Conservation (phyloP, 2,329 filamentous ascomycete genomes). For the Sporothrix inflata region DNA sequence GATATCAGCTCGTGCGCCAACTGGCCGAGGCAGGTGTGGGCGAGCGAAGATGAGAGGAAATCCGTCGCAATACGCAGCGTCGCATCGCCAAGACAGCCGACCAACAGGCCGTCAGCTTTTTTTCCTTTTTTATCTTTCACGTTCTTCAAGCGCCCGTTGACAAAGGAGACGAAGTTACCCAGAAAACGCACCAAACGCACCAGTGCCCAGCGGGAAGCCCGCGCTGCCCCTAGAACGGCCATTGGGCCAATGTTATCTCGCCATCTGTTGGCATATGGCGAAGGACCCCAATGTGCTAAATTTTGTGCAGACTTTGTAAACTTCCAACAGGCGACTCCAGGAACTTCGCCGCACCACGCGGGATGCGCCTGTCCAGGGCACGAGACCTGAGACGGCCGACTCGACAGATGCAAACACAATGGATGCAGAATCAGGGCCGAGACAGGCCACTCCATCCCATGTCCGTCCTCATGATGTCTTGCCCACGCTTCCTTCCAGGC, state of each 20-base stretch:
- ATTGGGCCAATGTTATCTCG: background rate
- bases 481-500: background rate
- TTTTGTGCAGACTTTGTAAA: background rate
- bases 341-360: background rate
- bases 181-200: too few species aligned
- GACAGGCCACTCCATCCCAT: slow-evolving; percentile 5
- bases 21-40: background rate
- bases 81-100: slow-evolving; percentile 18
- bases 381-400: background rate
- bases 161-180: background rate
- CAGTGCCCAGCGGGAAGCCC: slow-evolving; percentile 1
- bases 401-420: background rate
- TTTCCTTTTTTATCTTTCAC: background rate
- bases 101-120: slow-evolving; percentile 9
- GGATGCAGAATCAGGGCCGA: background rate
- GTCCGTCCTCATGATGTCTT: slow-evolving; percentile 5
- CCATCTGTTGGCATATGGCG: slow-evolving; percentile 9
- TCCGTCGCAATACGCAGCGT: slow-evolving; percentile 12
- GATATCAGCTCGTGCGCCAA: slow-evolving; percentile 4
- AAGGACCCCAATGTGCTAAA: background rate
- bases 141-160: slow-evolving; percentile 4
- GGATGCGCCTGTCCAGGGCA: background rate
- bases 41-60: background rate
- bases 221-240: background rate
- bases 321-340: background rate